Evolutionary conservation across 176 grass and related monocot genomes (phyloP), one percentile per base, ranked within the genome.

Genomic region (Musa itinerans): DNA sequence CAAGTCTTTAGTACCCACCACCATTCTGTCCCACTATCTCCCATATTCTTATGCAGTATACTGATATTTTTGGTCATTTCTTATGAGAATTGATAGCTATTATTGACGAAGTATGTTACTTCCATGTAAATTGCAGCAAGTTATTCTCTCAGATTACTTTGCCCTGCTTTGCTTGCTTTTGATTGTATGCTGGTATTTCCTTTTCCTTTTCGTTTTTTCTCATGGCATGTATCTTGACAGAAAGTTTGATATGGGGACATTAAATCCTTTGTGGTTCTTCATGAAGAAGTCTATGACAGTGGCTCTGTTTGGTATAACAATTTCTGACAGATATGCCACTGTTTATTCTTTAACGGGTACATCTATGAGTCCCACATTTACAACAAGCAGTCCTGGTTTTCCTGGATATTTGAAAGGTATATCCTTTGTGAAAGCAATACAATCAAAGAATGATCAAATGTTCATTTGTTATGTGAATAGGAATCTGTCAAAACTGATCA

Each of bases 291-390:
- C 50, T 66, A 0, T 86, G 53, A n/a, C 53, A 3, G 79, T 81
- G 57, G 11, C 54, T 74, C 11, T 88, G 50, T 2, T 96, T 67
- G 81, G 81, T 61, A 0, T 79, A 58, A 82, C 85, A 19, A 8
- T 96, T 79, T 69, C 83, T 73, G 89, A 96, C 76, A 68, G 77
- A 16, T 90, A 83, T 70, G 79, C 59, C 54, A 81, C 74, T 11
- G 0, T 88, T 19, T 10, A 80, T 78, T 10, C 85, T 72, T 50
- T 96, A 34, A 26, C 56, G 8, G 93, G 93, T 75, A 15, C 11
- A 67, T 96, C 89, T 59, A 96, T 96, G 93, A 16, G 81, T 54
- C 93, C 93, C 34, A 96, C 87, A 71, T 85, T 92, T 68, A 54
- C 82, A 34, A 43, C 53, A 21, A 26, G 82, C 58, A 54, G 14